These are phyloP conservation scores for Amanita inopinata DNA, from an alignment of 768 basidiomycete genomes.

Conservation along the genomic window DNA sequence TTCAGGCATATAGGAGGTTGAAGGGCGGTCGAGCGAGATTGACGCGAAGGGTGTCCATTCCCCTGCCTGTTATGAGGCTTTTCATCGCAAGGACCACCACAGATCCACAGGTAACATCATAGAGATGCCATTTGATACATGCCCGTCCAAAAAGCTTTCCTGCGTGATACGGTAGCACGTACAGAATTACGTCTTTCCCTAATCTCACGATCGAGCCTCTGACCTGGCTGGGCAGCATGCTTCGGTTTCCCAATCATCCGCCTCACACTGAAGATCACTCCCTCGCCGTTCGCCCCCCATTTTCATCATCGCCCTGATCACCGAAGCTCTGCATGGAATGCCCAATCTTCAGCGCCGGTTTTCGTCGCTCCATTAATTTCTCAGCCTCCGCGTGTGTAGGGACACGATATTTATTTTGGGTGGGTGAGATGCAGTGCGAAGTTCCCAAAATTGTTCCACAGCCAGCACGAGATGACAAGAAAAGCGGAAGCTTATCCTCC, in stretches of 20 bases:
- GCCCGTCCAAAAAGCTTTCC: background rate
- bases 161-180: background rate
- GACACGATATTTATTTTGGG: background rate
- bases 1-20: constrained; percentile 3
- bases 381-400: background rate
- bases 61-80: background rate
- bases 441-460: background rate
- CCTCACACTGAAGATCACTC: background rate
- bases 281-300: background rate
- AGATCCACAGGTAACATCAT: background rate
- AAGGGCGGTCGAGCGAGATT: constrained; percentile 2
- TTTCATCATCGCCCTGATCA: constrained; percentile 1
- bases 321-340: background rate
- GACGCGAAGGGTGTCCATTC: constrained; percentile 3
- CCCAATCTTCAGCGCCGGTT: background rate
- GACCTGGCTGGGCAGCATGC: background rate
- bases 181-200: background rate
- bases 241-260: background rate
- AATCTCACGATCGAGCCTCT: background rate
- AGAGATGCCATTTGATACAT: background rate
- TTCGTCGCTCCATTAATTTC: constrained; percentile 1
- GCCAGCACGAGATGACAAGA: background rate
- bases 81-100: background rate
- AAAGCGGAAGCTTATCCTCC: constrained; percentile 11
- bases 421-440: background rate